Conservation (phyloP, 495 filamentous ascomycete species). For the Acidiella bohemica region DNA sequence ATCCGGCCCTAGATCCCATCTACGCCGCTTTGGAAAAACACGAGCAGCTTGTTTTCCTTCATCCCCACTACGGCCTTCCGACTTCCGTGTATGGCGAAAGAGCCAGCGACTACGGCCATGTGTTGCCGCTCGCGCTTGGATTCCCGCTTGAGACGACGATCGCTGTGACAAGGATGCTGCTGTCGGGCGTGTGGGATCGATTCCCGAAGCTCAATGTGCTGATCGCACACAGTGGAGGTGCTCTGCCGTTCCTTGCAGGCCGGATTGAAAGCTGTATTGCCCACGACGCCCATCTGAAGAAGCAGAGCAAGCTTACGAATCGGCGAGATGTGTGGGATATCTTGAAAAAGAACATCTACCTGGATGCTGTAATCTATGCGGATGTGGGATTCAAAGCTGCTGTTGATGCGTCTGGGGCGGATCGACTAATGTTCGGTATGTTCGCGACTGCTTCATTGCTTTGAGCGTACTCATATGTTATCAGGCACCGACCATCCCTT, state of each 20-base stretch:
- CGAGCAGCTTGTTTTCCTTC: conserved; percentile 60
- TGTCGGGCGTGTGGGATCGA: conserved; percentile 72
- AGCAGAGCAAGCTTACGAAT: conserved; percentile 33
- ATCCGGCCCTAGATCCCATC: conserved; percentile 54
- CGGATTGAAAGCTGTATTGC: conserved; percentile 75
- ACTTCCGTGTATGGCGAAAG: conserved; percentile 61
- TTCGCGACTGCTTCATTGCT: background rate
- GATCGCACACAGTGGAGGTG: conserved; percentile 79
- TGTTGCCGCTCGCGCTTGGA: conserved; percentile 71
- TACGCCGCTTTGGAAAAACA: conserved; percentile 54
- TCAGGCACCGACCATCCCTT: conserved; percentile 83
- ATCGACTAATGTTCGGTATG: conserved; percentile 63
- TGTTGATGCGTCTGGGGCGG: conserved; percentile 44
- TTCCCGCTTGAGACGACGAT: conserved; percentile 94
- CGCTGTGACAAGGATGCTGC: conserved; percentile 72
- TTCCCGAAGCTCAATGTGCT: conserved; percentile 59
- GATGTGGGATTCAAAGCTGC: conserved; percentile 64
- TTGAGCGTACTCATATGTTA: background rate
- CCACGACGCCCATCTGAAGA: conserved; percentile 62
- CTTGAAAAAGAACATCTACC: conserved; percentile 69
- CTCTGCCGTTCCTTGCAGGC: conserved; percentile 78
- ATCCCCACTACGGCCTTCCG: conserved; percentile 88
- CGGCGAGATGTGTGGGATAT: conserved; percentile 65
- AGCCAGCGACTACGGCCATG: conserved; percentile 67
- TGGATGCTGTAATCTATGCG: conserved; percentile 80